Percentiles rank a stretch among this genome's conserved stretches.
phyloP scores from a whole-genome alignment of 352 stramenopile species.

The Phytophthora agathidicida region DNA sequence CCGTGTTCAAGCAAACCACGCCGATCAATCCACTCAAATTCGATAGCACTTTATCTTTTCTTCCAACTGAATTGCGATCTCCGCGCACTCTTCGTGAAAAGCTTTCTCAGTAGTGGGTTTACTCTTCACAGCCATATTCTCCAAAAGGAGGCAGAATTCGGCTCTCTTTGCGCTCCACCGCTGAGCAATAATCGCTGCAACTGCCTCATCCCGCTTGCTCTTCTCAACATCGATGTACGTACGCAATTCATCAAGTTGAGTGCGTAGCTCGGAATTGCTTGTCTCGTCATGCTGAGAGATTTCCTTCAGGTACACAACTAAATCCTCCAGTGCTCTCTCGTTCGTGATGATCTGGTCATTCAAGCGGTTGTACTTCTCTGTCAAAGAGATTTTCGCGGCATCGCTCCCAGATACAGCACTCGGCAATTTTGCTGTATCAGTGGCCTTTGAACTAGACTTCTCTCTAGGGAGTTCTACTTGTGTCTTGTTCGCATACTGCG shows the following conservation, averaged over 20 bases:
- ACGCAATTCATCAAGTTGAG: conserved; percentile 40
- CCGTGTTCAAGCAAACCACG: background rate
- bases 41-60: conserved; percentile 7
- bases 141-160: conserved; percentile 12
- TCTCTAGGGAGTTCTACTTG: too few species aligned
- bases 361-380: conserved; percentile 37
- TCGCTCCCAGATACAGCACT: too few species aligned
- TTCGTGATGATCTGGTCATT: conserved; percentile 43
- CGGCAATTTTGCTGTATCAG: too few species aligned
- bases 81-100: conserved; percentile 21
- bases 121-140: conserved; percentile 12
- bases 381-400: conserved; percentile 13
- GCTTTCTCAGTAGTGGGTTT: conserved; percentile 11
- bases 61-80: conserved; percentile 16
- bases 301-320: conserved; percentile 26
- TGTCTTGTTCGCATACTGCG: too few species aligned
- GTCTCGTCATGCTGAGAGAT: conserved; percentile 26
- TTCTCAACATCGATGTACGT: conserved; percentile 36
- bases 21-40: conserved; percentile 10
- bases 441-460: too few species aligned
- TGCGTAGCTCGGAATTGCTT: conserved; percentile 24
- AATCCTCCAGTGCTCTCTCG: conserved; percentile 34
- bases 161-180: conserved; percentile 1
- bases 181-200: conserved; percentile 14
- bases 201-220: conserved; percentile 18